Conservation (phyloP, 2,329 filamentous ascomycete genomes). For the Fusarium duplospermum region DNA sequence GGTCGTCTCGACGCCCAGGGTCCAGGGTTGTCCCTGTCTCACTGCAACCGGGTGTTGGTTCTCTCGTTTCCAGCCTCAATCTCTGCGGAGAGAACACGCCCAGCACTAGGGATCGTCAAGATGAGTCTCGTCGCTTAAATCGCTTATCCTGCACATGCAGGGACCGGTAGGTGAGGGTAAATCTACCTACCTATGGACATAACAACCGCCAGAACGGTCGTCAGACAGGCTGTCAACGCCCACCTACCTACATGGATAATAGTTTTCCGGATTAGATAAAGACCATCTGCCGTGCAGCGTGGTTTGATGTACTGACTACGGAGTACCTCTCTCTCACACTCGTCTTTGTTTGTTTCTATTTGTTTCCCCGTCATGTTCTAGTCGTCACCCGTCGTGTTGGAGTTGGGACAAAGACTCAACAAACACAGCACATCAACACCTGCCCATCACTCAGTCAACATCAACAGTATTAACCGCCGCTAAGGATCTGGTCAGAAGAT, state of each 20-base stretch:
- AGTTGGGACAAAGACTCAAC: not conserved
- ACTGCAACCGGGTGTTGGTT: not conserved
- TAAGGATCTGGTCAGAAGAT: not conserved
- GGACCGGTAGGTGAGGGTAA: not conserved
- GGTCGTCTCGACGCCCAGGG: not conserved
- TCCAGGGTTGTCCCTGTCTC: not conserved
- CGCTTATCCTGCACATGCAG: not conserved
- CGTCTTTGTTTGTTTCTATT: not conserved
- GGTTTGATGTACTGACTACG: not conserved
- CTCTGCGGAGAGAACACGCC: not conserved
- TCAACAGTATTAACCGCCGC: not conserved
- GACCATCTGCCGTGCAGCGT: not conserved
- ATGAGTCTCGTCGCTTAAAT: not conserved
- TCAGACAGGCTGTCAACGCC: not conserved
- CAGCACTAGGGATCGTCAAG: not conserved
- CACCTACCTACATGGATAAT: not conserved
- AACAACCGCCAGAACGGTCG: not conserved
- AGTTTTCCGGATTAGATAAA: not conserved
- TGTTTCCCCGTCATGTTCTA: not conserved
- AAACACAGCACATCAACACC: not conserved
- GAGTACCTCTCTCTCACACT: not conserved
- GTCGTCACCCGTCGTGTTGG: not conserved
- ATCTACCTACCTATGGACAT: not conserved
- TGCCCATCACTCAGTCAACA: not conserved
- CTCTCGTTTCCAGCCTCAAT: not conserved